These are phyloP conservation scores for Anthracocystis walkeri DNA, from an alignment of 1,284 basidiomycete species.

Conservation along the genomic window DNA sequence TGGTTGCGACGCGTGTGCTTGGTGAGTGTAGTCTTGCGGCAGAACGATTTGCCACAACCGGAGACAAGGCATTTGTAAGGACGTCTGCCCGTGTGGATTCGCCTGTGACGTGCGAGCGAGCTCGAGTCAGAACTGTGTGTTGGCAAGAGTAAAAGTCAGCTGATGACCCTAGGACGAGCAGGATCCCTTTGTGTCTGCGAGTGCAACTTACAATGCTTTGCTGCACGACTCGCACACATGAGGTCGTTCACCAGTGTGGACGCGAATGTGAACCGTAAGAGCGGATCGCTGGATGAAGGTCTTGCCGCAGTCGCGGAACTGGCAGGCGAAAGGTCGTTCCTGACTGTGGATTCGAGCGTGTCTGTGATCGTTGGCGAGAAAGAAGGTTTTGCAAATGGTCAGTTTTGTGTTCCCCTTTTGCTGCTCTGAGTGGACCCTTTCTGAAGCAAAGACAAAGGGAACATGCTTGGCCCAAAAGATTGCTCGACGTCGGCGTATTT, in stretches of 20 bases:
- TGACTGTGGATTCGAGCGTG: constrained; percentile 65
- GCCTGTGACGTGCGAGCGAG: constrained; percentile 76
- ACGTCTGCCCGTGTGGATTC: constrained; percentile 76
- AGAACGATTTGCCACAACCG: constrained; percentile 63
- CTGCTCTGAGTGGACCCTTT: background rate
- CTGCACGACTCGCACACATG: constrained; percentile 79
- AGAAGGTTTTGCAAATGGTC: constrained; percentile 1
- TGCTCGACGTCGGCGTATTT: constrained; percentile 8
- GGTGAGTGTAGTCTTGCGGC: constrained; percentile 71
- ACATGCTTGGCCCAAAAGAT: background rate
- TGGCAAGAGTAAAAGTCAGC: background rate
- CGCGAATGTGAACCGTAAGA: constrained; percentile 83
- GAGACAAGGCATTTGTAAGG: constrained; percentile 68
- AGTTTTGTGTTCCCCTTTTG: background rate
- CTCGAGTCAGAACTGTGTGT: constrained; percentile 71
- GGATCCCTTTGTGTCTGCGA: too few relatives aligned
- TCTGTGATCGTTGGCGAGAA: constrained; percentile 24
- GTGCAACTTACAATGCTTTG: constrained; percentile 58
- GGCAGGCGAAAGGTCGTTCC: constrained; percentile 62
- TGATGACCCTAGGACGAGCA: background rate
- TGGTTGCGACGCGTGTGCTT: constrained; percentile 70
- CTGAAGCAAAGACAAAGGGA: constrained; percentile 11
- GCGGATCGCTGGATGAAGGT: constrained; percentile 72
- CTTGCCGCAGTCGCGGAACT: constrained; percentile 61
- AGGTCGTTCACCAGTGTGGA: constrained; percentile 83